Evolutionary conservation across 2,329 filamentous ascomycete species (phyloP), one percentile per base, ranked within the genome.

Genomic region (Coniochaeta prunicola): DNA sequence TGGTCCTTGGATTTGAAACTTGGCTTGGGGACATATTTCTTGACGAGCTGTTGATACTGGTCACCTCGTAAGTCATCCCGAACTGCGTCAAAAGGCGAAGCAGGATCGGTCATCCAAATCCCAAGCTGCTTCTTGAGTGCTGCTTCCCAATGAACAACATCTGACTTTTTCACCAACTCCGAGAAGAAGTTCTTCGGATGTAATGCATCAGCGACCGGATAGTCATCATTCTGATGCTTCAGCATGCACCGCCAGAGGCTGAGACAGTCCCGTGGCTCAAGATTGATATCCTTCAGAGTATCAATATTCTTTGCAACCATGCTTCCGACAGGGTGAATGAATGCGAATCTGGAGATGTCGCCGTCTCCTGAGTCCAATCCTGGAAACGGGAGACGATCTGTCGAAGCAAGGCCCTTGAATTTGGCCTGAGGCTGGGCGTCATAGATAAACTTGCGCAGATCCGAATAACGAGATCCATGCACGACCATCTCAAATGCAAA

Each of bases 401-500:
- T 70, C 24, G 74, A 74, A 3, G 68, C 58, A 1, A 89, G 69
- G 0, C 82, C 83, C 12, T 77, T 66, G 64, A 89, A 88, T 0
- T 67, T 59, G 56, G 80, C 80, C 6, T 24, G 40, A 1, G 65
- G 59, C 40, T 71, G 67, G 0, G 78, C 50, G 0, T 76, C 70
- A 68, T 89, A 91, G 36, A 85, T 70, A 64, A 89, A 92, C 65
- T 91, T 91, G n/a, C 89, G 79, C 1, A 93, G 74, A 67, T 93
- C 89, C 0, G 88, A 92, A 70, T 92, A 92, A 54, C 90, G 79
- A 36, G 86, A 80, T 1, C 76, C 75, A 65, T 92, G 88, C 48
- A 85, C 76, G 13, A 92, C 82, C 80, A 89, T 89, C 24, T 80
- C 82, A 15, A 92, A 68, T 0, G 87, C 77, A 42, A 81, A 80